Evolutionary conservation across 805 yeast species (phyloP).

Genomic region (Candida cerambycidarum): DNA sequence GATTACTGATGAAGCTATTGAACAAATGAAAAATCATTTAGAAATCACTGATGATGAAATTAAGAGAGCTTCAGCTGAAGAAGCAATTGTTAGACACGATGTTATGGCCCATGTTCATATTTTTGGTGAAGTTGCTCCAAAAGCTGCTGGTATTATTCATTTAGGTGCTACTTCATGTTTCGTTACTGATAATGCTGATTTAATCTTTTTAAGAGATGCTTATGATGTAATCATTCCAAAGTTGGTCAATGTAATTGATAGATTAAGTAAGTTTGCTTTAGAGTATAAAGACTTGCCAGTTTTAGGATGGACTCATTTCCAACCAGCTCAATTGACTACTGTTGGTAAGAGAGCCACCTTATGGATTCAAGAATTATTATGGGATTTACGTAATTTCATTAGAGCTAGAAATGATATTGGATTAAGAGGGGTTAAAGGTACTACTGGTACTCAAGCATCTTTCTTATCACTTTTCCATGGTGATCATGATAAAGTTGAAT

Average conservation of each 20-base stretch:
- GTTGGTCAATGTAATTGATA: constrained; percentile 91
- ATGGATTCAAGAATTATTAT: constrained; percentile 95
- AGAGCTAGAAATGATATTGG: constrained; percentile 97
- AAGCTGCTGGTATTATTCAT: constrained; percentile 97
- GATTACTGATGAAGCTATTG: constrained; percentile 88
- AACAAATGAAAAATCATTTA: constrained; percentile 76
- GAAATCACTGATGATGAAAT: constrained; percentile 91
- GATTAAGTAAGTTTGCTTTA: constrained; percentile 83
- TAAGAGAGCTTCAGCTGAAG: constrained; percentile 84
- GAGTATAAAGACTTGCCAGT: constrained; percentile 95
- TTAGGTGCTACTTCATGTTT: constrained; percentile 97
- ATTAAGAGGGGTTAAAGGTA: constrained; percentile 97
- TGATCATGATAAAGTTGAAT: constrained; percentile 94
- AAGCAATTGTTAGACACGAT: constrained; percentile 97
- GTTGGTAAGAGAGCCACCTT: constrained; percentile 97
- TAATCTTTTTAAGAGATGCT: constrained; percentile 94
- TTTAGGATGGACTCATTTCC: constrained; percentile 99
- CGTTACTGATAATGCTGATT: constrained; percentile 97
- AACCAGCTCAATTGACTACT: constrained; percentile 98
- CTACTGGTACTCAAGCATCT: constrained; percentile 98
- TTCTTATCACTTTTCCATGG: constrained; percentile 95
- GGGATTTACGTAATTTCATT: constrained; percentile 95
- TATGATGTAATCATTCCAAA: constrained; percentile 91
- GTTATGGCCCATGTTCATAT: constrained; percentile 99
- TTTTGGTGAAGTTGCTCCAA: constrained; percentile 89